Evolutionary conservation across 306 rosid genomes (phyloP), one percentile per base, ranked within the genome.

Genomic region (Medicago ruthenica): DNA sequence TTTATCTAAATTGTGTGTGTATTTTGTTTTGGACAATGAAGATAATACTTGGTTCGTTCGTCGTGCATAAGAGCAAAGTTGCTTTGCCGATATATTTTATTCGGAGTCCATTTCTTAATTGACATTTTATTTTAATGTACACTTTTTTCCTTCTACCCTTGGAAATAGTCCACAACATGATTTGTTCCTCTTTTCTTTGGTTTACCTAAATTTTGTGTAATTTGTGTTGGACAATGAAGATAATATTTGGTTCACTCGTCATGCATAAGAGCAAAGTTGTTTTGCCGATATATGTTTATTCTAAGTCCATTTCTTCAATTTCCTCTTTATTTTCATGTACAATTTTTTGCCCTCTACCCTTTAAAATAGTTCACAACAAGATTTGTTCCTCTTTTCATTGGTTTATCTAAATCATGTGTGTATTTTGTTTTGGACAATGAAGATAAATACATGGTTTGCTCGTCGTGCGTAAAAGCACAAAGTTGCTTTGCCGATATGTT

Each of bases 381-480:
- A 34, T 34, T 5, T 34, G 7, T 34, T 34, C 37, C 7, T 34
- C 37, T 34, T 34, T 34, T 34, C 1, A 34, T 34, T 34, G 0
- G 37, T 34, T 9, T 41, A 41, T 41, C 13, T 41, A 9, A 9
- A 9, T 41, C 9, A 13, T 41, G 47, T 41, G 44, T 40, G 45
- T 40, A 40, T 10, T 4, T 11, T 42, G 15, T 42, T 4, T 42
- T 10, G 14, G 48, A 42, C 48, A 11, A 42, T 42, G 15, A 42
- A 10, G 14, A 42, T 42, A 42, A 42, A 42, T 42, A 42, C 14
- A 10, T 42, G 47, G 47, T 42, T 42, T 14, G 47, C 47, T 80
- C 84, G 84, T 74, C 84, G 84, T 47, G 27, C 84, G 66, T 74
- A 80, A 47, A 72, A 74, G 84, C 80, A 58, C 80, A 58, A 67